phyloP scores from a whole-genome alignment of 2,329 filamentous ascomycete genomes.

The Drechslerella dactyloides region DNA sequence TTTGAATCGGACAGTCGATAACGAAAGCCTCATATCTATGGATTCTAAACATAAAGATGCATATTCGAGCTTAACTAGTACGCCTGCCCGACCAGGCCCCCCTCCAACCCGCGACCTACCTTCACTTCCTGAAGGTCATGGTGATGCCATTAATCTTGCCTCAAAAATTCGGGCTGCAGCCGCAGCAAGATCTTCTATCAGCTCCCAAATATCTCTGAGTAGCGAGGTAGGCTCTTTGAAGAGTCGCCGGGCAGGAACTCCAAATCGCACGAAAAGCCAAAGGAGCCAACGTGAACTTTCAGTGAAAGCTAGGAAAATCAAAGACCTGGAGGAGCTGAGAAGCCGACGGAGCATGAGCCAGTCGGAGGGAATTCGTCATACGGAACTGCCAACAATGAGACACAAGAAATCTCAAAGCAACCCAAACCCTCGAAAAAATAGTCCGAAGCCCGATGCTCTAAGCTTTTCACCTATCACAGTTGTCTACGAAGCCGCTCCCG shows the following conservation, averaged over 20 bases:
- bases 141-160: constrained; percentile 41
- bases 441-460: constrained; percentile 7
- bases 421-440: constrained; percentile 12
- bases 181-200: constrained; percentile 34
- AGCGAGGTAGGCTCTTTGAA: constrained; percentile 41
- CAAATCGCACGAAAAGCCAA: constrained; percentile 25
- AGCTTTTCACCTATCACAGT: constrained; percentile 33
- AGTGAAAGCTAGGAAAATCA: constrained; percentile 40
- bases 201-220: constrained; percentile 33
- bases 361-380: background rate
- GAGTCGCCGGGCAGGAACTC: constrained; percentile 22
- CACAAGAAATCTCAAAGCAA: constrained; percentile 14
- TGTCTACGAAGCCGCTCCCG: constrained; percentile 39
- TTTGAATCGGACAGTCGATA: background rate
- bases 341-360: constrained; percentile 16
- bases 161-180: constrained; percentile 48
- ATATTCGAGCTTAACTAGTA: constrained; percentile 27
- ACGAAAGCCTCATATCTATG: background rate
- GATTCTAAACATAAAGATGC: constrained; percentile 18
- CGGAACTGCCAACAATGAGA: constrained; percentile 1
- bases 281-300: constrained; percentile 42
- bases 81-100: constrained; percentile 52
- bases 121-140: constrained; percentile 53
- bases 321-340: constrained; percentile 39
- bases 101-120: constrained; percentile 53